Evolutionary conservation across 2,329 filamentous ascomycete genomes (phyloP), one percentile per base, ranked within the genome.

Genomic region (Moelleriella libera): DNA sequence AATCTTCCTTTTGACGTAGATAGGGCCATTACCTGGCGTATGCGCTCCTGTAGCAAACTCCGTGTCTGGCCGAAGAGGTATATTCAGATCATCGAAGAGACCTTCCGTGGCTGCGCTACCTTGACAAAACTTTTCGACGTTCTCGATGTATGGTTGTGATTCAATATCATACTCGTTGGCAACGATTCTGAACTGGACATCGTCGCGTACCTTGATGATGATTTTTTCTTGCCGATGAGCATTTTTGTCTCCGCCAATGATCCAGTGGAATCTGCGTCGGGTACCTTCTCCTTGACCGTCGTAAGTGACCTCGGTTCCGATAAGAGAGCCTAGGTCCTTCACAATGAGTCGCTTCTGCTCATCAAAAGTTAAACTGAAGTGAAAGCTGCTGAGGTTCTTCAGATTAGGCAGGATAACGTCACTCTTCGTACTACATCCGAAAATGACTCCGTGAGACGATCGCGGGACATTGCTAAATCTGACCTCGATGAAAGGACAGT

Each of bases 231-330:
- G 41, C 14, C 28, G 12, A 29, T 49, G 9, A 30, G 47, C 46
- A 32, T 49, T 46, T 2, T 28, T 1, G 29, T 52, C 30, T 6
- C 55, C 53, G 45, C 54, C 48, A 41, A 59, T 34, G 40, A 58
- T 57, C 56, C 56, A 59, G 28, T 45, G 40, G 43, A 58, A 58
- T 6, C 47, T 30, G 7, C 51, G 49, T 29, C 56, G 54, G 5
- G 2, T 31, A 21, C 54, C 55, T 5, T 48, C 1, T 6, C 53
- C 55, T 41, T 51, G 21, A 1, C 41, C 28, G 40, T 52, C 44
- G 43, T 58, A 59, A 5, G 53, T 57, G 43, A 58, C 57, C 44
- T 55, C 37, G n/a, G 55, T 58, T 32, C 57, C 57, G 6, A 3
- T 5, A 3, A 32, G 4, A 44, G 57, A 60, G 9, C 29, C 37